phyloP scores from a whole-genome alignment of 306 rosid species.

The Dalbergia cochinchinensis region DNA sequence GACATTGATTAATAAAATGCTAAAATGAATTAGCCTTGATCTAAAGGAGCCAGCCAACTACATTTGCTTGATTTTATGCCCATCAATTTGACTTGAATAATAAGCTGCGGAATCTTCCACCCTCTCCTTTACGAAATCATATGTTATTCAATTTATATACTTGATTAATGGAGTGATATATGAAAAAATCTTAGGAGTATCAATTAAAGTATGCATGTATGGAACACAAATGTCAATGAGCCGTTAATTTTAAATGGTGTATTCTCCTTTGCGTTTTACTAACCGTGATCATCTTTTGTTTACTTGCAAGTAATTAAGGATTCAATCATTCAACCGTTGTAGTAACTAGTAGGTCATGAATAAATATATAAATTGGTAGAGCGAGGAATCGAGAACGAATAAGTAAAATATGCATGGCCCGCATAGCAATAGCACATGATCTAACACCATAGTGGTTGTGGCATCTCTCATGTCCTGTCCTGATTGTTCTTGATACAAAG shows the following conservation, averaged over 20 bases:
- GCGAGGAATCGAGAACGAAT: neutral
- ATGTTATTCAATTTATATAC: neutral
- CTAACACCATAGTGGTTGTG: neutral
- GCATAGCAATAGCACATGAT: neutral
- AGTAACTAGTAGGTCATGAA: neutral
- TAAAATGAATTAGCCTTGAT: neutral
- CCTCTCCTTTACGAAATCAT: slow-evolving; percentile 3
- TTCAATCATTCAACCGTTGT: neutral
- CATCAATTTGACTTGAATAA: slow-evolving; percentile 3
- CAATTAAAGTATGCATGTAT: neutral
- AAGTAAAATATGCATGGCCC: neutral
- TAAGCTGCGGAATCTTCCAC: slow-evolving; percentile 19
- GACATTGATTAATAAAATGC: too few relatives aligned
- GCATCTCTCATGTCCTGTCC: neutral
- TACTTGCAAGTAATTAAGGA: neutral
- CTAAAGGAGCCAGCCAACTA: neutral
- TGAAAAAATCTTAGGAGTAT: neutral
- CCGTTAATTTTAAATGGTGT: neutral
- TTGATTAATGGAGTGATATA: neutral
- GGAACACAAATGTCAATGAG: neutral
- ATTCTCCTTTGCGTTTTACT: neutral
- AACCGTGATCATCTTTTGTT: neutral
- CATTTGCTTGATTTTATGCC: slow-evolving; percentile 15
- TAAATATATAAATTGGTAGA: neutral
- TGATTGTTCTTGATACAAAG: neutral